These are phyloP conservation scores for Acer campestre DNA, from an alignment of 345 rosid species.

Conservation along the genomic window DNA sequence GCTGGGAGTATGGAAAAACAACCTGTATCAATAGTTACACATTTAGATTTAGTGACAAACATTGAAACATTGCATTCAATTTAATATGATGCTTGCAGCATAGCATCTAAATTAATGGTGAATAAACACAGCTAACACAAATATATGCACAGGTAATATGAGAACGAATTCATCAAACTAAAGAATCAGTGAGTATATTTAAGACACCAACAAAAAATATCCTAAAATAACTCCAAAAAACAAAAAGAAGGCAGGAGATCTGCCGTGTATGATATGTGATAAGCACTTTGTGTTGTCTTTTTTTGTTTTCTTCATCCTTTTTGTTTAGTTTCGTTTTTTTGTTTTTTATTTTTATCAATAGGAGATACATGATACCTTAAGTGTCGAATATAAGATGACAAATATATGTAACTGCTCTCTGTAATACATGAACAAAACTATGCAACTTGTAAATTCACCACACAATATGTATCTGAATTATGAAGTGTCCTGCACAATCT, in stretches of 20 bases:
- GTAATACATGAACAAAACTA: background rate
- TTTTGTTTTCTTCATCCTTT: background rate
- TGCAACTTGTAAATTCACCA: background rate
- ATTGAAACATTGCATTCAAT: background rate
- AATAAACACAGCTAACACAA: background rate
- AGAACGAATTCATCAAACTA: background rate
- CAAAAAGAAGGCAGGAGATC: background rate
- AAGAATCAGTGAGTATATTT: background rate
- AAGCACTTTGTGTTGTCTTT: background rate
- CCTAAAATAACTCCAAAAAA: background rate
- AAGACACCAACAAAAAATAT: background rate
- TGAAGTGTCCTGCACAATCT: background rate
- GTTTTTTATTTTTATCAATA: background rate
- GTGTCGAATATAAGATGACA: background rate
- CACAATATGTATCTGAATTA: background rate
- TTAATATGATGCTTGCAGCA: background rate
- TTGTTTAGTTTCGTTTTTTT: background rate
- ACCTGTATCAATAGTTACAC: conserved; percentile 51
- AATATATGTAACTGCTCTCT: background rate
- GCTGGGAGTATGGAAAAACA: conserved; percentile 97
- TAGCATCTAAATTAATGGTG: background rate
- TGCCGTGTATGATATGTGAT: background rate
- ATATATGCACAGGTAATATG: conserved; percentile 20
- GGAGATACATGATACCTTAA: background rate
- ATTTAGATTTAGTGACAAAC: background rate